Base-by-base conservation (phyloP, 805 yeast species). In the Ogataea nakhonphanomensis region DNA sequence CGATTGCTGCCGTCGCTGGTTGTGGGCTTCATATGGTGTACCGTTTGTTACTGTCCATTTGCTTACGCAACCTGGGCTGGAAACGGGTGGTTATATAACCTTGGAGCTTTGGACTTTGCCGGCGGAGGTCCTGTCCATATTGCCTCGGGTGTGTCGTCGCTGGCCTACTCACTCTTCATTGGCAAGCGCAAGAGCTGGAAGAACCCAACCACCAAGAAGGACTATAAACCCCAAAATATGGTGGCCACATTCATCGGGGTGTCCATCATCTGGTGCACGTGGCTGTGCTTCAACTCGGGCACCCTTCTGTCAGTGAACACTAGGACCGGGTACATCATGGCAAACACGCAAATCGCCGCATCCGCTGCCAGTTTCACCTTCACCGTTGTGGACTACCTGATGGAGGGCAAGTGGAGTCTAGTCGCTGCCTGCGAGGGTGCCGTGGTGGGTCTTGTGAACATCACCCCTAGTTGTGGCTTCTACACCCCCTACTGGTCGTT, bases 71-170 rank as follows among this genome's bases (percentile, higher is more conserved):
- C 70, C n/a, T 71, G 76, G 76, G 65, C 64, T 21, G 54, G 52
- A 5, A 67, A 66, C 41, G 76, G 76, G 11, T 71, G 73, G 71
- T 57, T 71, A 33, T 63, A 53, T 37, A 62, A 57, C 21, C 55
- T 71, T 32, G 76, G 74, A 5, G 68, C 66, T 4, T 59, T 70
- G 39, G 76, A 71, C 49, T 71, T 70, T 53, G 74, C 74, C 7
- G 76, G 75, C 29, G 76, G 76, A 26, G 74, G 74, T 22, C 74
- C 74, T 1, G 76, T 71, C 24, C 76, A 71, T 53, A 63, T 70
- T 39, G 65, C 73, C 5, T 60, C 70, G 5, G 74, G 74, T 30
- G 59, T 62, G 22, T 66, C 73, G 2, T 65, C 74, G 3, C 50
- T 69, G 23, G 61, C 69, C n/a, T 70, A 65, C 46, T 67, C 73